phyloP scores from a whole-genome alignment of 371 early-diverging fungal genomes.

The Mucor ambiguus region DNA sequence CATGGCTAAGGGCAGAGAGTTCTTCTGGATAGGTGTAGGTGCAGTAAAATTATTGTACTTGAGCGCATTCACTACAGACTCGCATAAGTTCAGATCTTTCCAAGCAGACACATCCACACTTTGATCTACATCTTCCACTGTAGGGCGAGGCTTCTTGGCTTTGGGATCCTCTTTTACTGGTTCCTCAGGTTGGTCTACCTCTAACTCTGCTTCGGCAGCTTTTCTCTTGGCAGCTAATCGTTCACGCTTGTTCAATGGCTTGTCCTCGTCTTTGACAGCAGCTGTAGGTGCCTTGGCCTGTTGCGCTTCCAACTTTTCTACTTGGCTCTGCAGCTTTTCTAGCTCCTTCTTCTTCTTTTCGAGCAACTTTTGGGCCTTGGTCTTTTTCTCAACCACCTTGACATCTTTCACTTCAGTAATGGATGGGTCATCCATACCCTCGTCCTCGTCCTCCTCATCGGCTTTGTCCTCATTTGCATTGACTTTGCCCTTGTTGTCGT shows the following conservation, averaged over 20 bases:
- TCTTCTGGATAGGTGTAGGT: conserved; percentile 96
- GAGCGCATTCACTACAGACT: conserved; percentile 66
- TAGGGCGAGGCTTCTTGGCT: conserved; percentile 25
- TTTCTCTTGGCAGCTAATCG: conserved; percentile 28
- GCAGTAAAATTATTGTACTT: conserved; percentile 67
- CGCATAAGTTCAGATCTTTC: conserved; percentile 53
- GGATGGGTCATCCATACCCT: conserved; percentile 6
- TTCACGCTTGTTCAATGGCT: conserved; percentile 37
- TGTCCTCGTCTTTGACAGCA: conserved; percentile 13
- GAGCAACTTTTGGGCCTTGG: conserved; percentile 26
- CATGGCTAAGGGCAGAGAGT: conserved; percentile 76
- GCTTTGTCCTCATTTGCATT: neutral
- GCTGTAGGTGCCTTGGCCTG: neutral
- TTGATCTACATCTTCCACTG: conserved; percentile 46
- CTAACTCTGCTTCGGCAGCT: conserved; percentile 25
- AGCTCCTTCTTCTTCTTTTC: conserved; percentile 34
- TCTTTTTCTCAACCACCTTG: conserved; percentile 26
- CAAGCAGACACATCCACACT: conserved; percentile 63
- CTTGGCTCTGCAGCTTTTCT: conserved; percentile 25
- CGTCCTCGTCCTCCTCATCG: conserved; percentile 3
- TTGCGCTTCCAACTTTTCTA: conserved; percentile 24
- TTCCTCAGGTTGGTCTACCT: conserved; percentile 19
- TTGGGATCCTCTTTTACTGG: conserved; percentile 18
- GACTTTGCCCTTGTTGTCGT: neutral
- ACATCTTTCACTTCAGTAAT: conserved; percentile 13